phyloP scores from a whole-genome alignment of 148 eudicot genomes.

The Heliosperma pusillum region DNA sequence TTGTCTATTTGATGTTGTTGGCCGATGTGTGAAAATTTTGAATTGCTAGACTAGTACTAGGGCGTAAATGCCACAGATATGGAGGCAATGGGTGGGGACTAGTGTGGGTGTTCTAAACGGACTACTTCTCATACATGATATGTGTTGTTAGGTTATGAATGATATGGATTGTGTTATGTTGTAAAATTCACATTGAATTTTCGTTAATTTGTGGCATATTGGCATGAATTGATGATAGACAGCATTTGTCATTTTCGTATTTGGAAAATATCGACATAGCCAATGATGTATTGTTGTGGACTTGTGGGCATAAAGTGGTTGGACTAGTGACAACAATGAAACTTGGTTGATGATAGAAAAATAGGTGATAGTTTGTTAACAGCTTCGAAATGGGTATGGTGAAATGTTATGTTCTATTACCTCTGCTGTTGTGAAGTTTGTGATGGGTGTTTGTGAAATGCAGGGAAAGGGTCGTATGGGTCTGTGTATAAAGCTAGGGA shows the following conservation, averaged over 20 bases:
- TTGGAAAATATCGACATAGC: neutral
- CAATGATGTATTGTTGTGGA: too few relatives aligned
- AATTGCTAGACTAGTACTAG: neutral
- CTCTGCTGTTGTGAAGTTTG: conserved; percentile 6
- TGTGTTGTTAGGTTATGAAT: neutral
- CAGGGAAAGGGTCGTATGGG: conserved; percentile 98
- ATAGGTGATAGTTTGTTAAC: neutral
- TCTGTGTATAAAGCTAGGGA: conserved; percentile 98
- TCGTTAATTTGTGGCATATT: neutral
- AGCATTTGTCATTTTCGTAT: neutral
- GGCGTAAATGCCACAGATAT: neutral
- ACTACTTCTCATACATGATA: neutral
- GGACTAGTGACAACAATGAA: too few relatives aligned
- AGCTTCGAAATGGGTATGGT: neutral
- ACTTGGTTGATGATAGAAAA: too few relatives aligned
- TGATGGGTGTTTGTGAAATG: conserved; percentile 29
- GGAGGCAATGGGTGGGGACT: neutral
- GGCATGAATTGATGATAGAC: neutral
- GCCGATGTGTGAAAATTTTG: neutral
- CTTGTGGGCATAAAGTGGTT: too few relatives aligned
- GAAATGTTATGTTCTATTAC: neutral
- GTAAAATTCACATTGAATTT: neutral
- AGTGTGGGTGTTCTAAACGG: neutral
- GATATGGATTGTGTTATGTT: neutral
- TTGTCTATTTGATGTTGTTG: neutral